Conservation (phyloP, 345 rosid species). For the Erysimum cheiranthoides region DNA sequence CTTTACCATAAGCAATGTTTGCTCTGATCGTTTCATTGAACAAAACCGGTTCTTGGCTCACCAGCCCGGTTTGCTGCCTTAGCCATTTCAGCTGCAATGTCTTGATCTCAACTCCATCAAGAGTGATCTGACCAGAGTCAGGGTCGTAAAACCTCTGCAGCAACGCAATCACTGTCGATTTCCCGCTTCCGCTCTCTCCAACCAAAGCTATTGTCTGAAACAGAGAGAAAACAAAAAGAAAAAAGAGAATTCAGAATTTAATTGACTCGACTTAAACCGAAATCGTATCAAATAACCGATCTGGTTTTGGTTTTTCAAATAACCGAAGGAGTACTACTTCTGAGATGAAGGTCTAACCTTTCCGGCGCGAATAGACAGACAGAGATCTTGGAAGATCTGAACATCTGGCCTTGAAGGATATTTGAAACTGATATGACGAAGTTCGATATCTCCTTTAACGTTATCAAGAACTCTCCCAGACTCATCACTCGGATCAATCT, state of each 20-base stretch:
- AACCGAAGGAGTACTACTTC: too few species aligned
- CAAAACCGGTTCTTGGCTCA: constrained; percentile 81
- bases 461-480: constrained; percentile 59
- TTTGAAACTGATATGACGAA: constrained; percentile 68
- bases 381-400: constrained; percentile 70
- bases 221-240: neutral
- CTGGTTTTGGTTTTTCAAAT: neutral
- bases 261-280: neutral
- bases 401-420: constrained; percentile 79
- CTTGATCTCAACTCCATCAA: constrained; percentile 74
- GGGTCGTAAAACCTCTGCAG: constrained; percentile 83
- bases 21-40: constrained; percentile 77
- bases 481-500: constrained; percentile 74
- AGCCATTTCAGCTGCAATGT: constrained; percentile 70
- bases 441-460: constrained; percentile 73
- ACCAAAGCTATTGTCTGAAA: constrained; percentile 82
- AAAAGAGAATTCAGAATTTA: neutral
- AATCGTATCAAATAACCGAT: neutral
- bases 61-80: constrained; percentile 80
- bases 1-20: constrained; percentile 83
- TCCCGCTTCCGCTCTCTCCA: constrained; percentile 90
- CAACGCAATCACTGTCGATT: constrained; percentile 73
- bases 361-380: constrained; percentile 70
- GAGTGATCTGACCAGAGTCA: constrained; percentile 71
- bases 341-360: constrained; percentile 50